Base-by-base conservation (phyloP, 495 filamentous ascomycete species). In the Cercophora scortea region DNA sequence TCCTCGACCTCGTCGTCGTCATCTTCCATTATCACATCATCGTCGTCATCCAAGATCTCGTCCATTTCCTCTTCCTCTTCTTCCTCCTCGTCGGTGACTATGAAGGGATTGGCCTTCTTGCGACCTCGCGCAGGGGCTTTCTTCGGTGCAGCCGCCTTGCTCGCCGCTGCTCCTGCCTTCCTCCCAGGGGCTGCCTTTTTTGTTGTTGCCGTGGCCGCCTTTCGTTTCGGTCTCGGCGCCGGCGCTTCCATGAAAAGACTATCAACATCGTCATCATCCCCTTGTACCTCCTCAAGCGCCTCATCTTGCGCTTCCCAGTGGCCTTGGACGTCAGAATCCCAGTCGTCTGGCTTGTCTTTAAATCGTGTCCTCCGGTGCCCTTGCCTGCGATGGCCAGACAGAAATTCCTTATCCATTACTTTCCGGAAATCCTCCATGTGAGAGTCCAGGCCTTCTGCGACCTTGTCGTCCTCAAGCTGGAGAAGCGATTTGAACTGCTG, bases 301-400 rank as follows among this genome's bases (percentile, higher is more conserved):
- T 81, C 82, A 0, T 86, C 82, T 50, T 90, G 81, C 52, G 93
- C 86, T 42, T 81, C 82, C 93, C 93, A 97, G 33, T 74, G 66
- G 36, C 94, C 93, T 49, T 96, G 84, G 36, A 88, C 64, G 54
- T 97, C 91, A 4, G 79, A 83, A 62, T 96, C 88, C 91, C 92
- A 99, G 8, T 68, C 70, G 25, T 85, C 84, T 4, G 93, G 93
- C 67, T 90, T 95, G 47, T 84, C 72, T 53, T 83, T 88, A 47
- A 72, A 78, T 55, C 77, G 78, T 33, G 64, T 70, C 51, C 79
- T 75, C 42, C 72, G 69, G 53, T 63, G 72, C 6, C 72, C 79
- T 33, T 75, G 77, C 69, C 80, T 87, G 33, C 84, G 62, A 40
- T 81, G 69, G 4, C 90, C 90, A 17, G 79, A 77, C 4, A 76